Percentiles rank a stretch among this genome's conserved stretches.
phyloP scores from a whole-genome alignment of 495 filamentous ascomycete species.

The Apodospora peruviana region DNA sequence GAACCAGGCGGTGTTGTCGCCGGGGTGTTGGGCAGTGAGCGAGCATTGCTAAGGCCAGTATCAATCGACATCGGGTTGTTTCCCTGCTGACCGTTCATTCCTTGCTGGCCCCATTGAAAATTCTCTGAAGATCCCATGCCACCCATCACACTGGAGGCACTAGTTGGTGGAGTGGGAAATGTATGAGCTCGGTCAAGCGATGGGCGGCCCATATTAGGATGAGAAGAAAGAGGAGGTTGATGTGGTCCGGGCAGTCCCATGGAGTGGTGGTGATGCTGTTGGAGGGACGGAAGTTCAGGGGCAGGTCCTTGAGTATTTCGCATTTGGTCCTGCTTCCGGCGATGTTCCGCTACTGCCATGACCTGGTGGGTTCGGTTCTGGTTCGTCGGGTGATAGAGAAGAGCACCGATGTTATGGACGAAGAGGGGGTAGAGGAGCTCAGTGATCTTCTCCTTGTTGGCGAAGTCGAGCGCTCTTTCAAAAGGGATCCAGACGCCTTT shows the following conservation, averaged over 20 bases:
- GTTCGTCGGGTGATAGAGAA: constrained; percentile 93
- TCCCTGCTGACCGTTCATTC: constrained; percentile 60
- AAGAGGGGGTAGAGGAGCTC: constrained; percentile 93
- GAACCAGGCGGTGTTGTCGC: constrained; percentile 84
- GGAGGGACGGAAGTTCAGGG: constrained; percentile 59
- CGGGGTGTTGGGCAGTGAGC: constrained; percentile 90
- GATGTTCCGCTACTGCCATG: constrained; percentile 74
- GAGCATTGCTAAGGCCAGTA: constrained; percentile 69
- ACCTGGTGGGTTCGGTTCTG: constrained; percentile 74
- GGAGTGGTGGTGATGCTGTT: constrained; percentile 69
- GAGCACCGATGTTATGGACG: constrained; percentile 92
- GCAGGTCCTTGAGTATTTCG: constrained; percentile 35
- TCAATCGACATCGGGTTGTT: constrained; percentile 80
- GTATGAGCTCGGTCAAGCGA: constrained; percentile 76
- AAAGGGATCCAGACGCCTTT: constrained; percentile 99
- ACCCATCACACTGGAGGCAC: constrained; percentile 81
- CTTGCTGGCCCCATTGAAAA: constrained; percentile 68
- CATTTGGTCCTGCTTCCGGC: constrained; percentile 58
- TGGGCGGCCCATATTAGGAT: constrained; percentile 60
- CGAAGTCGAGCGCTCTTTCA: constrained; percentile 92
- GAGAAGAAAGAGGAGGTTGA: constrained; percentile 70
- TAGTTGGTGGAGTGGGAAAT: constrained; percentile 91
- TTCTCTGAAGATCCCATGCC: constrained; percentile 65
- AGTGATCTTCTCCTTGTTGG: constrained; percentile 99
- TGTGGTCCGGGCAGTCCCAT: constrained; percentile 64